Evolutionary conservation across 768 basidiomycete genomes (phyloP).

Genomic region (Russula dissimulans): DNA sequence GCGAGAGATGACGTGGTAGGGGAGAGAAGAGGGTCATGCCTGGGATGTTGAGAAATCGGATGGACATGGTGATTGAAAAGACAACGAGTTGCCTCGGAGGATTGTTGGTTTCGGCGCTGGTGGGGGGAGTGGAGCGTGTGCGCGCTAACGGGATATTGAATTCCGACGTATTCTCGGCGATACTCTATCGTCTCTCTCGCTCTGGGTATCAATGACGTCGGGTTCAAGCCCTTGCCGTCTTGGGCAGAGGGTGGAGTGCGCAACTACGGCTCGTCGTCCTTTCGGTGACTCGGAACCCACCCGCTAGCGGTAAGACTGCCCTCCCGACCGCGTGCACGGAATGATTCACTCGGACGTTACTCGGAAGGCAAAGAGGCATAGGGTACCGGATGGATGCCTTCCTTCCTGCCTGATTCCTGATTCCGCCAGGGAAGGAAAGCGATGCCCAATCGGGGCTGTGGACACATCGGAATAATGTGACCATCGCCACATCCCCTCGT

Average conservation of each 20-base stretch:
- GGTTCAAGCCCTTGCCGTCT: neutral
- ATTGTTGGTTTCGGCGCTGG: neutral
- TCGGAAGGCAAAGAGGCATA: neutral
- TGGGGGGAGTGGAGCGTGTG: neutral
- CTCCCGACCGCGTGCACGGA: too few relatives aligned
- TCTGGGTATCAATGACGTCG: conserved; percentile 8
- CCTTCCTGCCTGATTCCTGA: neutral
- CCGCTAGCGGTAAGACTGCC: neutral
- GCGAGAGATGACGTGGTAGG: neutral
- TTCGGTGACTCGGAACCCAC: conserved; percentile 9
- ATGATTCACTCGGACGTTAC: neutral
- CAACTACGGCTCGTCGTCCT: neutral
- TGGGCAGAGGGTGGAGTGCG: conserved; percentile 7
- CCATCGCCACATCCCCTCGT: neutral
- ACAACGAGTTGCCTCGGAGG: too few relatives aligned
- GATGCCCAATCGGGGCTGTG: too few relatives aligned
- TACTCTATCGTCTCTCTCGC: conserved; percentile 4
- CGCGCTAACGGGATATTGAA: too few relatives aligned
- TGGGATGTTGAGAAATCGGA: conserved; percentile 4
- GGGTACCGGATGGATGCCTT: neutral
- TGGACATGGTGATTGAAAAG: conserved; percentile 3
- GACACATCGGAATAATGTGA: too few relatives aligned
- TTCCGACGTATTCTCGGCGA: neutral
- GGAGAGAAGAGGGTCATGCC: neutral
- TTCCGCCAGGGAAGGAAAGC: neutral